Percentiles rank a stretch among this genome's conserved stretches.
phyloP scores from a whole-genome alignment of 2,329 filamentous ascomycete genomes.

The Monosporascus sp. region DNA sequence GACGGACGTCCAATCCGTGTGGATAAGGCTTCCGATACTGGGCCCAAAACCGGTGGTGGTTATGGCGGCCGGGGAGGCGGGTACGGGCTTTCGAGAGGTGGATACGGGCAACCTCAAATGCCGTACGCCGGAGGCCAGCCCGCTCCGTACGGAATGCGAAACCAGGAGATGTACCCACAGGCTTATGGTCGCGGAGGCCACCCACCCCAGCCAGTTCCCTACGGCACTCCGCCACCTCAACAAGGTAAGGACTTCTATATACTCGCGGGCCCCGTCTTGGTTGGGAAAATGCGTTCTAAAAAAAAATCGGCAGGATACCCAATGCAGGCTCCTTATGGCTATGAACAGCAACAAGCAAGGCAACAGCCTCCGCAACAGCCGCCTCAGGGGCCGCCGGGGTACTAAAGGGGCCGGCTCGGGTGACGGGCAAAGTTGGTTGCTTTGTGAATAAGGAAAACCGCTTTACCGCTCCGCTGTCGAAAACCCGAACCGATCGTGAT shows the following conservation, averaged over 20 bases:
- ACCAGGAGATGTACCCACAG: constrained; percentile 33
- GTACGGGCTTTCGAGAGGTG: constrained; percentile 28
- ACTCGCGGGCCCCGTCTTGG: background rate
- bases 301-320: constrained; percentile 19
- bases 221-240: constrained; percentile 39
- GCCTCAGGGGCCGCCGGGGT: constrained; percentile 36
- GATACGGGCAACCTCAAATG: constrained; percentile 28
- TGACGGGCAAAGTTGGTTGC: background rate
- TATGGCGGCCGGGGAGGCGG: constrained; percentile 33
- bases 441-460: background rate
- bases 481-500: background rate
- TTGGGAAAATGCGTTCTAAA: background rate
- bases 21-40: constrained; percentile 86
- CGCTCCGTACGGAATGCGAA: constrained; percentile 33
- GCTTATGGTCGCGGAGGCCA: constrained; percentile 41
- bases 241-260: constrained; percentile 32
- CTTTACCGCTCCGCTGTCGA: background rate
- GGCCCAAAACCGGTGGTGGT: constrained; percentile 56
- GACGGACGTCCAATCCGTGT: constrained; percentile 93
- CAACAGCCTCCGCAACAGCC: constrained; percentile 33
- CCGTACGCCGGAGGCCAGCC: constrained; percentile 32
- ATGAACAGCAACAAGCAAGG: constrained; percentile 34
- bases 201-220: constrained; percentile 29
- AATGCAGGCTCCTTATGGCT: constrained; percentile 35
- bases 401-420: constrained; percentile 25